Percentiles rank a stretch among this genome's conserved stretches.
These are phyloP conservation scores for Cyberlindnera americana DNA, from an alignment of 805 yeast genomes.

Conservation along the genomic window DNA sequence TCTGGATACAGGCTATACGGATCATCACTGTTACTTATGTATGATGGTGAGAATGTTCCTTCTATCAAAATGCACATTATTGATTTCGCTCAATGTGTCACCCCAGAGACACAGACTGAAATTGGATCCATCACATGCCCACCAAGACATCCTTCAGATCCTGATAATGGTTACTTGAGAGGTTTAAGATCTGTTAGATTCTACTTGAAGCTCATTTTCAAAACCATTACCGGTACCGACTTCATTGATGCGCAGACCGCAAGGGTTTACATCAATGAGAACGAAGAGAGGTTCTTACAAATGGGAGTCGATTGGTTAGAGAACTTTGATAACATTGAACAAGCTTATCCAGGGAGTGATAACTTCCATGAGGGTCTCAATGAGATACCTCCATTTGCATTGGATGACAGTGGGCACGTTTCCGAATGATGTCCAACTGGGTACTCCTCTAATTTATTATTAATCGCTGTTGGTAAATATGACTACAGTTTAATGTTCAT, in stretches of 20 bases:
- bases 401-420: slow-evolving; percentile 26
- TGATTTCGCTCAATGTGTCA: slow-evolving; percentile 93
- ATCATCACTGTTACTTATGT: slow-evolving; percentile 81
- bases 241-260: slow-evolving; percentile 28
- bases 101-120: slow-evolving; percentile 47
- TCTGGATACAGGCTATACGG: slow-evolving; percentile 88
- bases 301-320: slow-evolving; percentile 37
- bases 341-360: slow-evolving; percentile 30
- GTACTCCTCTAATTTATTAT: background rate
- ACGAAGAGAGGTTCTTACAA: slow-evolving; percentile 21
- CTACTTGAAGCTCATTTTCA: slow-evolving; percentile 62
- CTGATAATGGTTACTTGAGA: slow-evolving; percentile 81
- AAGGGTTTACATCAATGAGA: slow-evolving; percentile 18
- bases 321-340: slow-evolving; percentile 33
- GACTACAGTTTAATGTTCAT: slow-evolving; percentile 8
- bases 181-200: slow-evolving; percentile 74
- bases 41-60: slow-evolving; percentile 57
- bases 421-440: slow-evolving; percentile 20
- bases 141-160: slow-evolving; percentile 57
- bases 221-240: slow-evolving; percentile 44
- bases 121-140: slow-evolving; percentile 54
- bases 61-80: slow-evolving; percentile 63
- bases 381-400: slow-evolving; percentile 25
- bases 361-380: slow-evolving; percentile 21
- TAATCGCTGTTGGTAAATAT: background rate